Evolutionary conservation across 2,329 filamentous ascomycete genomes (phyloP), one percentile per base, ranked within the genome.

Genomic region (Fusarium torulosum): DNA sequence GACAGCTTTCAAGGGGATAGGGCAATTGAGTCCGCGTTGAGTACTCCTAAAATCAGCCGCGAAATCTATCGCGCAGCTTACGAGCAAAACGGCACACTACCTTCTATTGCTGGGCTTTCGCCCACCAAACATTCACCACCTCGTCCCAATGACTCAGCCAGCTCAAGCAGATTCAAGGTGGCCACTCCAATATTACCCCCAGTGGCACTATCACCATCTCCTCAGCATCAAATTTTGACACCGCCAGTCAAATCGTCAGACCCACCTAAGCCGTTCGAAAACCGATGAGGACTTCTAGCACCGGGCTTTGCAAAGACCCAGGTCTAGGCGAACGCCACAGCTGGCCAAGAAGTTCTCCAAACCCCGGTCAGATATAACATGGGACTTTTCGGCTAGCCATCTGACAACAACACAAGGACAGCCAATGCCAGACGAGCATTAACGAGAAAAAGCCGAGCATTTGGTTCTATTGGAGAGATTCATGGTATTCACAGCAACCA

Each of bases 161-260:
- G 68, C 49, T 64, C 74, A 61, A 59, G 67, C 54, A 73, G 67
- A n/a, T 74, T 74, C 52, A 76, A 74, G 7, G 69, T 77, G 19
- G 75, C 80, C 15, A 79, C 84, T 1, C 71, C 72, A 45, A 82
- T 89, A 23, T 77, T 90, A 4, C 88, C 88, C 7, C 88, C 88
- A 0, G 76, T 84, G 3, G 82, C 86, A 40, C 74, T 91, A 46
- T 85, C 86, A 11, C 89, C 89, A 1, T 86, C 84, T 41, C 83
- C 85, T 3, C 83, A 82, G 15, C 81, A 84, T 57, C 84, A 86
- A 66, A 87, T 88, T 58, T 74, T 88, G 50, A 87, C 85, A 17
- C 88, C 89, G 23, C 89, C 3, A 81, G 87, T 67, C 89, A 91
- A 79, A 80, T 82, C 72, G 35, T 69, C 71, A 23, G 67, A 71